Evolutionary conservation across 2,329 filamentous ascomycete genomes (phyloP), one percentile per base, ranked within the genome.

Genomic region (Claviceps sp.): DNA sequence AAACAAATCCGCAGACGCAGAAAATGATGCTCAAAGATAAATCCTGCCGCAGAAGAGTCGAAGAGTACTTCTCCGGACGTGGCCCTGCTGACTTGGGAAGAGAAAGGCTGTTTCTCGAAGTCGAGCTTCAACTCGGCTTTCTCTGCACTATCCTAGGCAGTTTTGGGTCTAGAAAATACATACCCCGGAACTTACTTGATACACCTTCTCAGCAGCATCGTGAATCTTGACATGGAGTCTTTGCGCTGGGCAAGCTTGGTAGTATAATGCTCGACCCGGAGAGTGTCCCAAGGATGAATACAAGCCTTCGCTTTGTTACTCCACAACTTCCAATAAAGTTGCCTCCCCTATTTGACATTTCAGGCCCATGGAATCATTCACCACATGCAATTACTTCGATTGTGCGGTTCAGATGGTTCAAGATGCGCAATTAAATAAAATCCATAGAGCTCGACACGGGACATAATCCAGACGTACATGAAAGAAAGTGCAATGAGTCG

Each of bases 11-110:
- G 74, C 52, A 89, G 70, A 18, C 81, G 77, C 26, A 89, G 66
- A 61, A 87, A 89, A 64, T 89, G 85, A 20, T 78, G 78, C 66
- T 89, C 81, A 59, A 88, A 89, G 45, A 90, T 70, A 22, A 90
- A 67, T 6, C 72, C 71, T 5, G 77, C 75, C 1, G 73, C 81
- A 2, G 78, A 78, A 0, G 84, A 85, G 60, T 89, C 81, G 49
- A 88, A 87, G 4, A 88, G 64, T 6, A 77, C 69, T 37, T 70
- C 65, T 45, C 60, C 60, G 0, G 63, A 63, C 34, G 56, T 55
- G 5, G 58, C 54, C 9, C 69, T 62, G 4, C 58, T 59, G 4
- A 88, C 73, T 0, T 70, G 71, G 65, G 87, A 88, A 22, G 76
- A 79, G 68, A 87, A 86, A 0, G 84, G 83, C 4, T 63, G 54